These are phyloP conservation scores for Ruellia speciosa DNA, from an alignment of 305 asterid genomes.

Conservation along the genomic window DNA sequence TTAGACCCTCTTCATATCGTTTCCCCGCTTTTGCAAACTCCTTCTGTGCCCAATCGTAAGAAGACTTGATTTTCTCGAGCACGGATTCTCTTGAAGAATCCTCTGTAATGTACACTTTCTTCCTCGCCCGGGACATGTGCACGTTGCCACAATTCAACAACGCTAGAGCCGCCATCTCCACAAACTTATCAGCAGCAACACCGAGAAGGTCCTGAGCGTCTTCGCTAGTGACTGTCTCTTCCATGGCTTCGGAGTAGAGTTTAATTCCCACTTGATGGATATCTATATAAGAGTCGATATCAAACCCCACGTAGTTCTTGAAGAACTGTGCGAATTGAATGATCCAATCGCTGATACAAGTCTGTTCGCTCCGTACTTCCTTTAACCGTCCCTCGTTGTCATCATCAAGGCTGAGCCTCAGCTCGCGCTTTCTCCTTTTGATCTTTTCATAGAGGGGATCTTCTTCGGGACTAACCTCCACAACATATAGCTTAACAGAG, in stretches of 20 bases:
- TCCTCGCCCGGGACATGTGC: conserved; percentile 83
- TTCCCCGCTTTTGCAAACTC: conserved; percentile 64
- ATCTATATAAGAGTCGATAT: conserved; percentile 65
- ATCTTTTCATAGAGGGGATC: background rate
- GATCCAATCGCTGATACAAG: conserved; percentile 81
- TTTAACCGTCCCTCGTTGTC: background rate
- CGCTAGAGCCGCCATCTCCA: conserved; percentile 89
- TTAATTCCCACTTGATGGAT: conserved; percentile 76
- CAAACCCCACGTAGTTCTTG: conserved; percentile 76
- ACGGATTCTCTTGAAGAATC: conserved; percentile 47
- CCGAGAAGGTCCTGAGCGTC: conserved; percentile 70
- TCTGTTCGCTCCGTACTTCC: background rate
- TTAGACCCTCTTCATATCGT: conserved; percentile 69
- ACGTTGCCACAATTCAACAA: conserved; percentile 88
- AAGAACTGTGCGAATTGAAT: conserved; percentile 71
- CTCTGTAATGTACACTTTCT: conserved; percentile 45
- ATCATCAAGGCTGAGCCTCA: background rate
- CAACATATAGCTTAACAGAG: background rate
- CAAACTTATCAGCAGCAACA: conserved; percentile 69
- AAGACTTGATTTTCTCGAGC: conserved; percentile 34
- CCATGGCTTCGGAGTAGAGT: conserved; percentile 82
- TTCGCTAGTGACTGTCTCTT: conserved; percentile 77
- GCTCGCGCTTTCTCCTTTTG: background rate
- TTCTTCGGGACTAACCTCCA: background rate
- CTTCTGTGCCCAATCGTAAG: conserved; percentile 72